These are phyloP conservation scores for Boletellus sp. DNA, from an alignment of 768 basidiomycete genomes.

Conservation along the genomic window DNA sequence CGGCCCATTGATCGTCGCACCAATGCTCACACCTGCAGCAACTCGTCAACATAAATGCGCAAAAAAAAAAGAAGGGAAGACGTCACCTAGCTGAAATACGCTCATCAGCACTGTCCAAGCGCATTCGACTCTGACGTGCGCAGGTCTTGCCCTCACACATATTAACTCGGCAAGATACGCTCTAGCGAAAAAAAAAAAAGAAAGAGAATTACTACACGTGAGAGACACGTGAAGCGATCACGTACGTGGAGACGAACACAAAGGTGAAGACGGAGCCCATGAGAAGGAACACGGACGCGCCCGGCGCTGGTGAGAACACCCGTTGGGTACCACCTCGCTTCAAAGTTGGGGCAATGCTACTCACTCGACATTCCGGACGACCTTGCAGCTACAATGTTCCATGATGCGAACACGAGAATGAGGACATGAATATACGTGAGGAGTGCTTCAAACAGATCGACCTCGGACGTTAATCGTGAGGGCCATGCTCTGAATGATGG, in stretches of 20 bases:
- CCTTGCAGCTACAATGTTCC: constrained; percentile 47
- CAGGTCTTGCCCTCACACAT: constrained; percentile 34
- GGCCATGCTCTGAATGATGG: background rate
- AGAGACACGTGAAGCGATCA: background rate
- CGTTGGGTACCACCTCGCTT: background rate
- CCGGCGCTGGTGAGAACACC: constrained; percentile 35
- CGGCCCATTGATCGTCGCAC: constrained; percentile 43
- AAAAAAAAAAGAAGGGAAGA: background rate
- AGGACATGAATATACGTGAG: constrained; percentile 51
- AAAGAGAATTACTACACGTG: background rate
- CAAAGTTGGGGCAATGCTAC: constrained; percentile 6
- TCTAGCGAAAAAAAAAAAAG: constrained; percentile 6
- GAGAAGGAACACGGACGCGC: constrained; percentile 47
- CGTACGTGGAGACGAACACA: constrained; percentile 32
- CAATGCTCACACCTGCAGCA: constrained; percentile 45
- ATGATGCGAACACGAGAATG: constrained; percentile 51
- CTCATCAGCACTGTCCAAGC: constrained; percentile 50
- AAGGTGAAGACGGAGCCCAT: constrained; percentile 41
- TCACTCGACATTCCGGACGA: constrained; percentile 37
- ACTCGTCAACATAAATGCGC: background rate
- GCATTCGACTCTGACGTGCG: constrained; percentile 51
- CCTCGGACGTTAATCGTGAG: background rate
- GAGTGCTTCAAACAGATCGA: constrained; percentile 29
- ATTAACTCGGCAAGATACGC: constrained; percentile 36
- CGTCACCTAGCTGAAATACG: constrained; percentile 49